These are phyloP conservation scores for Biscogniauxia mediterranea DNA, from an alignment of 2,329 filamentous ascomycete genomes.

Conservation along the genomic window DNA sequence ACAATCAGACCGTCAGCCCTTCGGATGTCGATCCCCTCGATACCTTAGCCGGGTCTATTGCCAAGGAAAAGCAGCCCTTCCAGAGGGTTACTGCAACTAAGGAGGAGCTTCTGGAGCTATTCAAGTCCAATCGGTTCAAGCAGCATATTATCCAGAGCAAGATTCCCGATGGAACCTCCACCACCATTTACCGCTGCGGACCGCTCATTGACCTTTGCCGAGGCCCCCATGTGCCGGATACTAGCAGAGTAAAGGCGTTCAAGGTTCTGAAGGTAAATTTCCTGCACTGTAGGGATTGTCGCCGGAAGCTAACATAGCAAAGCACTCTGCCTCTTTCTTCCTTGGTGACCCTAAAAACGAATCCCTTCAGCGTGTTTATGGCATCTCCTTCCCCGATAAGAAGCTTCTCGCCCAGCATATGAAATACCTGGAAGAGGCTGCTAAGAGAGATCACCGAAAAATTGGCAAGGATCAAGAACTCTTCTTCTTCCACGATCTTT, in stretches of 20 bases:
- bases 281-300: background rate
- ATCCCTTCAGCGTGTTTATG: slow-evolving; percentile 93
- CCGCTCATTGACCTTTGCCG: slow-evolving; percentile 93
- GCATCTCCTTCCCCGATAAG: slow-evolving; percentile 94
- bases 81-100: slow-evolving; percentile 74
- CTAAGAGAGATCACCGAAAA: slow-evolving; percentile 91
- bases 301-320: slow-evolving; percentile 66
- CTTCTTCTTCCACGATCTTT: slow-evolving; percentile 93
- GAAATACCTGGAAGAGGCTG: slow-evolving; percentile 95
- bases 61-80: slow-evolving; percentile 17
- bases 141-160: slow-evolving; percentile 95
- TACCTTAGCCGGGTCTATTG: slow-evolving; percentile 9
- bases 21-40: slow-evolving; percentile 12
- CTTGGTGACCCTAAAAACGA: slow-evolving; percentile 91
- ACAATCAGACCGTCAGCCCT: slow-evolving; percentile 43
- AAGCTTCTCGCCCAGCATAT: slow-evolving; percentile 90
- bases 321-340: slow-evolving; percentile 78
- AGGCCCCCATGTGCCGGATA: slow-evolving; percentile 92
- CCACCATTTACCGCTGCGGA: slow-evolving; percentile 92
- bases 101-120: slow-evolving; percentile 91
- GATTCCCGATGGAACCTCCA: slow-evolving; percentile 82
- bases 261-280: background rate
- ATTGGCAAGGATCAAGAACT: slow-evolving; percentile 95
- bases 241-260: slow-evolving; percentile 90
- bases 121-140: slow-evolving; percentile 98